Conservation (phyloP, 306 rosid species). For the Glycine latifolia region DNA sequence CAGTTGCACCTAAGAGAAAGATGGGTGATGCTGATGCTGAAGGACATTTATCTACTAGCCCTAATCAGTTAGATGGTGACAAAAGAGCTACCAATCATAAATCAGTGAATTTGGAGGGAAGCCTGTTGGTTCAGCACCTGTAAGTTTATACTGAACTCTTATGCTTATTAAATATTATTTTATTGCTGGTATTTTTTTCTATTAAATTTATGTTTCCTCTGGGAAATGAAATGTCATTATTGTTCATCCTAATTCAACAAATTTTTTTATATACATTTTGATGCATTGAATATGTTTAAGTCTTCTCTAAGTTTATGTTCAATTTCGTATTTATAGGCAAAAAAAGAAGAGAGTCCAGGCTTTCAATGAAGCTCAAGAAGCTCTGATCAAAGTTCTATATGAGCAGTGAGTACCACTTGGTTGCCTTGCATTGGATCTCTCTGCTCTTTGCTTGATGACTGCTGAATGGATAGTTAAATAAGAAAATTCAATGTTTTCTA, state of each 20-base stretch:
- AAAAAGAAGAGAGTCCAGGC: constrained; percentile 72
- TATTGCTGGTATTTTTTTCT: constrained; percentile 19
- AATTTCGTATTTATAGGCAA: constrained; percentile 56
- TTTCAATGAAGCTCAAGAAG: constrained; percentile 80
- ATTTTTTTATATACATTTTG: neutral
- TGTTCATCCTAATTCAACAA: constrained; percentile 30
- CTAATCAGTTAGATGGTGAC: constrained; percentile 55
- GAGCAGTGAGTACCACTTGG: constrained; percentile 76
- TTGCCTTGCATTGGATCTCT: constrained; percentile 42
- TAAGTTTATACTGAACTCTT: constrained; percentile 54
- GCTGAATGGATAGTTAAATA: constrained; percentile 29
- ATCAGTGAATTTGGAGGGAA: constrained; percentile 53
- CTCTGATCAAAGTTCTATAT: constrained; percentile 69
- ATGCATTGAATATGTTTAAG: constrained; percentile 5
- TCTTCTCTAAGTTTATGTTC: constrained; percentile 21
- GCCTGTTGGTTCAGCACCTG: constrained; percentile 55
- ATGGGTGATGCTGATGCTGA: constrained; percentile 37
- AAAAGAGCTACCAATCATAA: constrained; percentile 38
- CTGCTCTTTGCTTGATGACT: constrained; percentile 14
- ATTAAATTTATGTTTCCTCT: constrained; percentile 14
- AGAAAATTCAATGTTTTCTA: constrained; percentile 10
- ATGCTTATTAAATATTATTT: constrained; percentile 7
- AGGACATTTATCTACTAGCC: constrained; percentile 44
- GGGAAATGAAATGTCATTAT: neutral
- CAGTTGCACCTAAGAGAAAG: constrained; percentile 60